A percentile compares a stretch with the other conserved stretches of the same genome.
These are phyloP conservation scores for Didymella pinodella DNA, from an alignment of 2,329 filamentous ascomycete genomes.

Conservation along the genomic window DNA sequence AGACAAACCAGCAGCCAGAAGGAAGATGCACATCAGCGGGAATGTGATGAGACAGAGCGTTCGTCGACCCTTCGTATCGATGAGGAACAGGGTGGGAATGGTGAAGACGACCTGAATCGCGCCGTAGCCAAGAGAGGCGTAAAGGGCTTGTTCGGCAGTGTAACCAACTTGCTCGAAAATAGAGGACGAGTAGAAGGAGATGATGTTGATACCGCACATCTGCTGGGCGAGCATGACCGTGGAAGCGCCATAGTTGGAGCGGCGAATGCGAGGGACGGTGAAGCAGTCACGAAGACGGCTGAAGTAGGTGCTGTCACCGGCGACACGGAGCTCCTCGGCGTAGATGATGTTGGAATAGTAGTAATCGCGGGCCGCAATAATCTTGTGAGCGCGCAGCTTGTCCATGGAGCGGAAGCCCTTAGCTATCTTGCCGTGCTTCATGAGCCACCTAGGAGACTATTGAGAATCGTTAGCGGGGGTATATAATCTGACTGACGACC, in stretches of 20 bases:
- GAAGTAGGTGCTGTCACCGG: slow-evolving; percentile 48
- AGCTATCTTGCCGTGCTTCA: slow-evolving; percentile 47
- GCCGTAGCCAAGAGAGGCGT: slow-evolving; percentile 50
- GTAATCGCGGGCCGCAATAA: slow-evolving; percentile 49
- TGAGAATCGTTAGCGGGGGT: neutral
- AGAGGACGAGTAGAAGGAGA: slow-evolving; percentile 81
- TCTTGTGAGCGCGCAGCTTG: slow-evolving; percentile 49
- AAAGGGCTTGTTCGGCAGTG: slow-evolving; percentile 38
- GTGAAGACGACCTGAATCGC: slow-evolving; percentile 49
- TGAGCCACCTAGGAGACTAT: slow-evolving; percentile 50
- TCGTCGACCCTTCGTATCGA: slow-evolving; percentile 50
- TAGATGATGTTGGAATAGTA: slow-evolving; percentile 51
- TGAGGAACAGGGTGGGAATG: slow-evolving; percentile 50
- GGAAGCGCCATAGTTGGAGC: slow-evolving; percentile 51
- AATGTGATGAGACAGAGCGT: slow-evolving; percentile 47
- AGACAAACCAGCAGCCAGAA: slow-evolving; percentile 48
- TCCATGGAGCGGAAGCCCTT: slow-evolving; percentile 60
- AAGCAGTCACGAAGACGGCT: slow-evolving; percentile 59
- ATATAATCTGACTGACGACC: neutral
- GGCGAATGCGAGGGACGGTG: slow-evolving; percentile 48
- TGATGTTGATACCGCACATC: slow-evolving; percentile 69
- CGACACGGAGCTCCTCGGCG: slow-evolving; percentile 46
- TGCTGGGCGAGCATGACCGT: slow-evolving; percentile 53
- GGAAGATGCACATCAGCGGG: slow-evolving; percentile 49
- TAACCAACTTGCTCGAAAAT: slow-evolving; percentile 66